Conservation (phyloP, 352 stramenopile genomes). For the Blastocystis sp. region DNA sequence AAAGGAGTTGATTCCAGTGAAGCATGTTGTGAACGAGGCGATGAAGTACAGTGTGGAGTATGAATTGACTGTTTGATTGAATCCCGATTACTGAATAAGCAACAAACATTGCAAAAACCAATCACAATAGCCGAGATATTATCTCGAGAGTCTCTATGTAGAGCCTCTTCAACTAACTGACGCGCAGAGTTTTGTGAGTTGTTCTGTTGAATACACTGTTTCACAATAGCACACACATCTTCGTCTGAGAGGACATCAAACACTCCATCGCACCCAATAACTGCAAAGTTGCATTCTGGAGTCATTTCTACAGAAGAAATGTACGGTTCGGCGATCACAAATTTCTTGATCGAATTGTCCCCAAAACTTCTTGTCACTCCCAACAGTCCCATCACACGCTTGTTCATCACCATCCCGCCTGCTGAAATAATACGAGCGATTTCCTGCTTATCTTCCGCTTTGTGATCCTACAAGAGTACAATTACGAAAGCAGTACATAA, state of each 20-base stretch:
- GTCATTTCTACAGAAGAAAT: not conserved
- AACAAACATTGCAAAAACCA: not conserved
- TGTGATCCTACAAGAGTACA: slow-evolving; percentile 37
- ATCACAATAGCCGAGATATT: slow-evolving; percentile 56
- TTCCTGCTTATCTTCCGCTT: slow-evolving; percentile 12
- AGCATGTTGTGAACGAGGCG: slow-evolving; percentile 35
- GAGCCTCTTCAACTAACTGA: slow-evolving; percentile 30
- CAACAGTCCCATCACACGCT: slow-evolving; percentile 48
- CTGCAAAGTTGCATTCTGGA: not conserved
- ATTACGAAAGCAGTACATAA: not conserved
- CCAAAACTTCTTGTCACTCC: slow-evolving; percentile 60
- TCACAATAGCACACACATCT: slow-evolving; percentile 50
- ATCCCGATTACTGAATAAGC: not conserved
- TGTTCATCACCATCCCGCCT: slow-evolving; percentile 48
- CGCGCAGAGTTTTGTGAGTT: not conserved
- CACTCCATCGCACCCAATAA: slow-evolving; percentile 43
- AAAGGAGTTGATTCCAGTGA: slow-evolving; percentile 34
- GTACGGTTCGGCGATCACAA: slow-evolving; percentile 43
- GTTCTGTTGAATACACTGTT: not conserved
- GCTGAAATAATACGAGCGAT: not conserved
- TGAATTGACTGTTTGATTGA: no score
- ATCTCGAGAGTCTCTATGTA: slow-evolving; percentile 29
- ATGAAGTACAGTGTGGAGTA: not conserved
- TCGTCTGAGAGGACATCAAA: slow-evolving; percentile 60
- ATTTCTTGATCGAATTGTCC: slow-evolving; percentile 56